These are phyloP conservation scores for Tylopilus intermedius DNA, from an alignment of 768 basidiomycete species.

Conservation along the genomic window DNA sequence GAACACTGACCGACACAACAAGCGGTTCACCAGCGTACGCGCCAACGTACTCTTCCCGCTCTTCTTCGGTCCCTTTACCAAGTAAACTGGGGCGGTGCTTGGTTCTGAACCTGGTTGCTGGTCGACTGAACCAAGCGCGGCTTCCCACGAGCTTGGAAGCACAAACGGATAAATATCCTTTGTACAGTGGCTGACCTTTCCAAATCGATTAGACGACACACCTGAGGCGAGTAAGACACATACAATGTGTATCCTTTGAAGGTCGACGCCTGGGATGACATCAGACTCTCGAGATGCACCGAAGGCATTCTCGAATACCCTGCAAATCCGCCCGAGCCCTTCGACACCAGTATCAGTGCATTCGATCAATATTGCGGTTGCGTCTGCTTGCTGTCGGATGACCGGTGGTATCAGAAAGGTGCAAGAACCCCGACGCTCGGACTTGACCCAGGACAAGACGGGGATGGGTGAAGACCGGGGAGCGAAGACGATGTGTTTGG, in stretches of 20 bases:
- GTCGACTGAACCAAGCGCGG: constrained; percentile 20
- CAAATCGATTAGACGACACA: constrained; percentile 12
- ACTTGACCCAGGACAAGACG: constrained; percentile 32
- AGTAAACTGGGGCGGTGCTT: constrained; percentile 37
- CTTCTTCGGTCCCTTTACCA: constrained; percentile 84
- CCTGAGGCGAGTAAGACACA: constrained; percentile 10
- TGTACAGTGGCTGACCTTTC: constrained; percentile 23
- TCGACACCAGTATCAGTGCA: constrained; percentile 58
- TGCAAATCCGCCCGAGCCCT: constrained; percentile 58
- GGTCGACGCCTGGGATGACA: constrained; percentile 34
- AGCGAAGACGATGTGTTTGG: constrained; percentile 57
- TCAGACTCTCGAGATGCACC: constrained; percentile 37
- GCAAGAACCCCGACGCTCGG: constrained; percentile 12
- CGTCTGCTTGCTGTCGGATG: constrained; percentile 11
- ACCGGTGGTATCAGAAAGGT: constrained; percentile 10
- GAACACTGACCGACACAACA: constrained; percentile 49
- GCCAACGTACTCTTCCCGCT: constrained; percentile 90
- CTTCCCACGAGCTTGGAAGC: constrained; percentile 35
- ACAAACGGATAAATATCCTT: constrained; percentile 32
- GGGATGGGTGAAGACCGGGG: constrained; percentile 80
- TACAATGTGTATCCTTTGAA: constrained; percentile 50
- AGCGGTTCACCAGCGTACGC: constrained; percentile 61
- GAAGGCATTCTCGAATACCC: constrained; percentile 61
- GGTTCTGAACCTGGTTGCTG: constrained; percentile 5
- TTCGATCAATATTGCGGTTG: constrained; percentile 52